These are phyloP conservation scores for Neurospora sublineolata DNA, from an alignment of 495 filamentous ascomycete species.

Conservation along the genomic window DNA sequence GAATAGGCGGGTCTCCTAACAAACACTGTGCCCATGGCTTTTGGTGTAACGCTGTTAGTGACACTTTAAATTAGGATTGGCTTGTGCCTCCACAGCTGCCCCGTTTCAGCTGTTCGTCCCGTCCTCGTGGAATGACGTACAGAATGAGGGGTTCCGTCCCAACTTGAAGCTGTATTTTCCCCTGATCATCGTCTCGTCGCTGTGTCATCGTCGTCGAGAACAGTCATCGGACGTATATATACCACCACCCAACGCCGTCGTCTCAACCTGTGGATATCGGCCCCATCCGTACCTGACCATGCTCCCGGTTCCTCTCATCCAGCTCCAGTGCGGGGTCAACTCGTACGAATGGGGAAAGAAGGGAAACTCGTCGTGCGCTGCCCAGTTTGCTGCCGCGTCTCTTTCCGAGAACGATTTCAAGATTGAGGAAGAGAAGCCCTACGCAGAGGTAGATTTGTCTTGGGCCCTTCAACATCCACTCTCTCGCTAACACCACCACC, in stretches of 20 bases:
- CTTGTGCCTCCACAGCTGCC: not conserved
- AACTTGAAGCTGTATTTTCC: not conserved
- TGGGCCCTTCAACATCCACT: too few species aligned
- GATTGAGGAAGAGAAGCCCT: conserved; percentile 72
- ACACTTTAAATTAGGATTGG: not conserved
- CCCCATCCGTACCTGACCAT: not conserved
- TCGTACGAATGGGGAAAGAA: conserved; percentile 99
- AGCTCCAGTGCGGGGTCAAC: conserved; percentile 92
- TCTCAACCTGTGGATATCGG: not conserved
- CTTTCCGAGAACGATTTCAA: conserved; percentile 51
- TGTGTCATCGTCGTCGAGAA: not conserved
- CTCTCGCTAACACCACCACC: not conserved
- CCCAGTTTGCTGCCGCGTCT: conserved; percentile 67
- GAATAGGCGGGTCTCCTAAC: not conserved
- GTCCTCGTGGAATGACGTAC: not conserved
- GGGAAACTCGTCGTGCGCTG: conserved; percentile 66
- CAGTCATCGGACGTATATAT: not conserved
- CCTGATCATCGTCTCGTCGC: not conserved
- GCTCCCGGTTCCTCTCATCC: conserved; percentile 61
- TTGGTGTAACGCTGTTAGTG: not conserved
- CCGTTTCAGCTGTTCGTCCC: not conserved
- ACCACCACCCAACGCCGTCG: not conserved
- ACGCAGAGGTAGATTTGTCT: conserved; percentile 56
- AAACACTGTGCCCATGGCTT: not conserved
- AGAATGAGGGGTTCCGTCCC: not conserved